Percentiles rank a stretch among this genome's conserved stretches.
Conservation (phyloP, 768 basidiomycete species). For the Tricholoma furcatifolium region DNA sequence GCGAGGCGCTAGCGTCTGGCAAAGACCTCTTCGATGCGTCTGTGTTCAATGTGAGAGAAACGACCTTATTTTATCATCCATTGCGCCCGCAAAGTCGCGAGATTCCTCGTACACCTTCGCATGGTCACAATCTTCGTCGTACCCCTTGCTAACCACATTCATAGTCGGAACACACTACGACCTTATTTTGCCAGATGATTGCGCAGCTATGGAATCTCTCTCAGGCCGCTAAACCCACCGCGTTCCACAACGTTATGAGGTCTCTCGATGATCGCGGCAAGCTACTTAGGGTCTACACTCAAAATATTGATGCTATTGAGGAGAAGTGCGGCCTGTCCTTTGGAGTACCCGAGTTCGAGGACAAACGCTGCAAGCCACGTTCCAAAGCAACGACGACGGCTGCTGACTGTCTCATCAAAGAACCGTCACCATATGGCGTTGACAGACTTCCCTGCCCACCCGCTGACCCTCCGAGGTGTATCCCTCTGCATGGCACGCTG, state of each 20-base stretch:
- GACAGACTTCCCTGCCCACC: slow-evolving; percentile 50
- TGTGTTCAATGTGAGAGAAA: slow-evolving; percentile 71
- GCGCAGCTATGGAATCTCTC: slow-evolving; percentile 77
- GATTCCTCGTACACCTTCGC: slow-evolving; percentile 6
- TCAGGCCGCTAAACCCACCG: slow-evolving; percentile 69
- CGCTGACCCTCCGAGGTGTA: slow-evolving; percentile 70
- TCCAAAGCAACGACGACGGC: slow-evolving; percentile 38
- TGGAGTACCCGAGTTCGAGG: slow-evolving; percentile 73
- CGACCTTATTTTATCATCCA: neutral
- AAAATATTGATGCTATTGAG: slow-evolving; percentile 92
- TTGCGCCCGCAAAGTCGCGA: neutral
- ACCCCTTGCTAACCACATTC: slow-evolving; percentile 6
- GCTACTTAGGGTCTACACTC: slow-evolving; percentile 86
- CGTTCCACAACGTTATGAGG: slow-evolving; percentile 77
- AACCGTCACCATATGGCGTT: slow-evolving; percentile 15
- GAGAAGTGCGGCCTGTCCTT: slow-evolving; percentile 83
- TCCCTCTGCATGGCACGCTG: slow-evolving; percentile 88
- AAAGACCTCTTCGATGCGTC: slow-evolving; percentile 92
- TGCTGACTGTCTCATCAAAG: slow-evolving; percentile 14
- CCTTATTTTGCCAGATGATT: slow-evolving; percentile 87
- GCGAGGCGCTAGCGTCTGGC: slow-evolving; percentile 67
- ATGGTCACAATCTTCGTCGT: neutral
- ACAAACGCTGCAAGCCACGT: slow-evolving; percentile 52
- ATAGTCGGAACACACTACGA: slow-evolving; percentile 73
- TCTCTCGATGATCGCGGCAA: slow-evolving; percentile 72